Evolutionary conservation across 805 yeast species (phyloP), one percentile per base, ranked within the genome.

Genomic region (Candida vartiovaarae): DNA sequence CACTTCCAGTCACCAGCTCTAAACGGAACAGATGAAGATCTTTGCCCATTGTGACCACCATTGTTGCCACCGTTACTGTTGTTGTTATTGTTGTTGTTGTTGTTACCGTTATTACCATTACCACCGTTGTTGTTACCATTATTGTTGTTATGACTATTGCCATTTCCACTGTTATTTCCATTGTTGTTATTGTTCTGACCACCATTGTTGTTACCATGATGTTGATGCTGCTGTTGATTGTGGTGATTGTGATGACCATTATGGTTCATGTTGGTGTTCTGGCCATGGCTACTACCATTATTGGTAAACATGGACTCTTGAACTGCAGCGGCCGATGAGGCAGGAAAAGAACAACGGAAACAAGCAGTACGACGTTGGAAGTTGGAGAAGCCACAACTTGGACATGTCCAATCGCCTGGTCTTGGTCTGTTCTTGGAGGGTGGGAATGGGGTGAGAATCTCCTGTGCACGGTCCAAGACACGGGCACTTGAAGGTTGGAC

Each of bases 321-420:
- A 46, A 80, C 72, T 5, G 86, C 74, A 25, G 76, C 80, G 6
- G 88, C 86, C 36, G 85, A 71, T 8, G 86, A 71, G 8, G 87
- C 86, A 5, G 96, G 95, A 65, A 84, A 88, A 2, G 91, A 82
- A 61, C 97, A 90, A 50, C 96, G 73, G 71, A 90, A 88, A 64
- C 97, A 90, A 2, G 95, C 95, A 3, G 95, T 84, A 63, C 97
- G 75, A 56, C 96, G 76, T 65, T 90, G 97, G 66, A 90, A 90
- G 63, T 90, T 90, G 25, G 95, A 85, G 57, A 90, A 90, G 1
- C 96, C 96, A 70, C 97, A 90, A 6, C 90, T 81, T 26, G 96
- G 95, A 63, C 97, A 90, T n/a, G 85, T 86, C 97, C 97, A 90
- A 61, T 90, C 97, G 23, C 97, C 97, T 0, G 97, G 97, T 58